Base-by-base conservation (phyloP, 148 eudicot species). In the Persicaria maculosa region DNA sequence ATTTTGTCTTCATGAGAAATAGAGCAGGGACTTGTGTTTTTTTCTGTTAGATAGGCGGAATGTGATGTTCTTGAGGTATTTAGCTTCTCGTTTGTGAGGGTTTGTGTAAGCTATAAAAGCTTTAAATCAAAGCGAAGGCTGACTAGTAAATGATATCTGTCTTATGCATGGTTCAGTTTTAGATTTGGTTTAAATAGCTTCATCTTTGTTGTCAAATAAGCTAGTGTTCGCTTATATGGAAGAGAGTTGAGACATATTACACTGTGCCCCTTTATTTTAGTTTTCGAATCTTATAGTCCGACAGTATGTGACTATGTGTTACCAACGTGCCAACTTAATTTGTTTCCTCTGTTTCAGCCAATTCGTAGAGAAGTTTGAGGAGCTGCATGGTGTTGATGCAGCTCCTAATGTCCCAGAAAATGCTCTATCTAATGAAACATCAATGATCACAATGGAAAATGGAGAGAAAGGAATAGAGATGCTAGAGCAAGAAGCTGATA, bases 361-460 rank as follows among this genome's bases (percentile, higher is more conserved):
- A 88, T 94, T 94, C 82, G 96, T 92, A 88, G 98, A 94, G 81
- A 92, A 90, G 72, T 87, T 94, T 82, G 98, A 94, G 84, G 97
- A 95, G 82, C 82, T 84, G 19, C 80, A 86, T 83, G 88, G 85
- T 74, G 85, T 61, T 50, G 96, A 86, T 47, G 87, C 84, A 75
- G 80, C 85, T 62, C 80, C 85, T 48, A 83, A 77, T 73, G 31
- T 81, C 74, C 93, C 90, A 73, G 81, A 85, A 74, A 78, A 82
- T 62, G 79, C 90, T 77, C 79, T 75, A 36, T 40, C 76, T 44
- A 75, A 76, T 47, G 83, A 86, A 71, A 67, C 75, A 61, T 79
- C 77, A 44, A 44, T 76, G 25, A 54, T 75, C 36, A 75, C 71
- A 6, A 78, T 81, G 67, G 89, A 81, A 54, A 75, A 61, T 72